Conservation (phyloP, 106 monocot genomes). For the Vanilla planifolia region DNA sequence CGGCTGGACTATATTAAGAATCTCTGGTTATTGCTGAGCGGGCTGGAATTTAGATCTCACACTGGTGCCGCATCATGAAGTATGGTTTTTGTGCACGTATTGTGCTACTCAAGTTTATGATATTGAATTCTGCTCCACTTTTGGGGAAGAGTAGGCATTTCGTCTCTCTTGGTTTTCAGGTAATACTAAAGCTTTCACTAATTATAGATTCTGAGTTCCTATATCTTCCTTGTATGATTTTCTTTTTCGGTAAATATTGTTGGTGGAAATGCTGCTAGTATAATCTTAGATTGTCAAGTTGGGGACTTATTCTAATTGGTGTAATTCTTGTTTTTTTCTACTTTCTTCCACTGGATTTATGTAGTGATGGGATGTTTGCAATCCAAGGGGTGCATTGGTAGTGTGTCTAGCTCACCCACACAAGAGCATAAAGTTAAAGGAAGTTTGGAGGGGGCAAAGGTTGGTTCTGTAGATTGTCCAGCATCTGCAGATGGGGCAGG, state of each 20-base stretch:
- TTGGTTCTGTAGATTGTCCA: conserved; percentile 23
- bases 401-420: conserved; percentile 26
- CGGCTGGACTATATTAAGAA: neutral
- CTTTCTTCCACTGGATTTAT: conserved; percentile 13
- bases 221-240: neutral
- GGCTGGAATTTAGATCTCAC: neutral
- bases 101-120: neutral
- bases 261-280: neutral
- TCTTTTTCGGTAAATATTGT: neutral
- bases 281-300: conserved; percentile 1
- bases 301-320: conserved; percentile 20
- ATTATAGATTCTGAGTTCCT: neutral
- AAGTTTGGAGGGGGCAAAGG: conserved; percentile 12
- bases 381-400: conserved; percentile 57
- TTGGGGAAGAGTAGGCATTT: neutral
- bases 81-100: neutral
- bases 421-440: conserved; percentile 23
- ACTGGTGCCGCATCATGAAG: neutral
- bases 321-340: conserved; percentile 8
- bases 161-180: conserved; percentile 1
- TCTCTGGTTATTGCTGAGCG: neutral
- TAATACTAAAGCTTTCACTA: neutral
- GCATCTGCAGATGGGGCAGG: conserved; percentile 39
- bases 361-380: conserved; percentile 70
- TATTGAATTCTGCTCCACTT: neutral